phyloP scores from a whole-genome alignment of 2,329 filamentous ascomycete genomes.

The Blastomyces percursus region DNA sequence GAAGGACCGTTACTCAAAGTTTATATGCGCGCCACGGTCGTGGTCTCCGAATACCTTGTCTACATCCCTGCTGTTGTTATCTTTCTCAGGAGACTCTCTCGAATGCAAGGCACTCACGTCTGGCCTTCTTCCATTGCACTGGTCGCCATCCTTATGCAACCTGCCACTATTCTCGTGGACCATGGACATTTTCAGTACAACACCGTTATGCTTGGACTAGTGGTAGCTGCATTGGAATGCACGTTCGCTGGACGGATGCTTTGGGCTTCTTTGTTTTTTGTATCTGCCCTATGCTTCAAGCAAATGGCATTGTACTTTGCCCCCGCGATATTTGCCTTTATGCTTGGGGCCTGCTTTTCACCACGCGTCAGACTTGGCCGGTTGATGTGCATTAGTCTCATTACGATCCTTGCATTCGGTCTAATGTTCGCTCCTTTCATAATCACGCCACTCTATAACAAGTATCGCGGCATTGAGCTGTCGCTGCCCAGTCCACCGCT shows the following conservation, averaged over 20 bases:
- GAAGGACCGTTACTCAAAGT: slow-evolving; percentile 75
- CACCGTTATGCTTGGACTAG: slow-evolving; percentile 91
- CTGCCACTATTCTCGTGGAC: slow-evolving; percentile 79
- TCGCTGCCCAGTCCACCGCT: slow-evolving; percentile 53
- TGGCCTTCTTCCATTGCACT: slow-evolving; percentile 81
- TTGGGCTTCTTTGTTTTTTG: slow-evolving; percentile 90
- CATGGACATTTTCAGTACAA: slow-evolving; percentile 98
- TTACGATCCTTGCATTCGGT: slow-evolving; percentile 62
- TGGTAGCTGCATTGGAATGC: slow-evolving; percentile 76
- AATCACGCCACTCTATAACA: slow-evolving; percentile 58
- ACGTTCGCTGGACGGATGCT: slow-evolving; percentile 73
- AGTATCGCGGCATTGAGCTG: slow-evolving; percentile 51
- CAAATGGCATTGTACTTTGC: slow-evolving; percentile 99
- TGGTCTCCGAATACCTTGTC: slow-evolving; percentile 80
- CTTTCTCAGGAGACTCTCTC: slow-evolving; percentile 71
- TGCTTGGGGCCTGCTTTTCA: slow-evolving; percentile 75
- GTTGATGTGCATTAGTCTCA: slow-evolving; percentile 62
- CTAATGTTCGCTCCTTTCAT: slow-evolving; percentile 66
- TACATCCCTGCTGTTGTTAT: slow-evolving; percentile 79
- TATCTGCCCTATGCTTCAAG: slow-evolving; percentile 89
- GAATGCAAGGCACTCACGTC: slow-evolving; percentile 61
- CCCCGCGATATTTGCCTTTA: slow-evolving; percentile 80
- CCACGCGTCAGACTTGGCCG: slow-evolving; percentile 57
- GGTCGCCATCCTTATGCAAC: slow-evolving; percentile 84
- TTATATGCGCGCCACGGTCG: slow-evolving; percentile 88